These are phyloP conservation scores for Colletotrichum tropicale DNA, from an alignment of 2,329 filamentous ascomycete species.

Conservation along the genomic window DNA sequence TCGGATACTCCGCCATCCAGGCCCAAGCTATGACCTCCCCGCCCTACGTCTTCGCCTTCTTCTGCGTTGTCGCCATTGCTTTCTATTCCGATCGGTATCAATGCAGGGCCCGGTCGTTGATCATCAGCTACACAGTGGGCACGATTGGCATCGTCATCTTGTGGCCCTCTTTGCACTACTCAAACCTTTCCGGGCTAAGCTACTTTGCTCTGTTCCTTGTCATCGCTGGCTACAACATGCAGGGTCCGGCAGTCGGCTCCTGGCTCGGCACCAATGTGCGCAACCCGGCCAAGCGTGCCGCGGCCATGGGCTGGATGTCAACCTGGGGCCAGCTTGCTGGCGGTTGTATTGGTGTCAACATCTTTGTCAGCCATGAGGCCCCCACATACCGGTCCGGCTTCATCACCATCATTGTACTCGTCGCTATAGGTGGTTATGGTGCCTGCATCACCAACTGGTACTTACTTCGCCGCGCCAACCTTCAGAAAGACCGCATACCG, in stretches of 20 bases:
- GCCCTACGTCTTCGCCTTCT: background rate
- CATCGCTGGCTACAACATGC: background rate
- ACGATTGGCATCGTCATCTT: background rate
- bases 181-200: background rate
- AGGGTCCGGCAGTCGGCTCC: slow-evolving; percentile 14
- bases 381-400: background rate
- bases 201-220: background rate
- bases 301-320: background rate
- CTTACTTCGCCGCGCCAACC: background rate
- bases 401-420: background rate
- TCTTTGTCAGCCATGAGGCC: background rate
- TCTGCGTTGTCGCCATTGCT: background rate
- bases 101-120: background rate
- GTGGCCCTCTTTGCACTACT: background rate
- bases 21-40: background rate
- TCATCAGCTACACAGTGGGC: background rate
- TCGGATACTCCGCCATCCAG: background rate
- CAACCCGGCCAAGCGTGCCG: background rate
- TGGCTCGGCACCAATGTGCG: background rate
- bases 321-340: background rate
- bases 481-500: background rate
- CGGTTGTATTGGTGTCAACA: slow-evolving; percentile 13
- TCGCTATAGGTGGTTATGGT: background rate
- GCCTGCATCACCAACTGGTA: background rate
- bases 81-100: background rate